phyloP scores from a whole-genome alignment of 371 early-diverging fungal species.

The Phascolomyces articulosus region DNA sequence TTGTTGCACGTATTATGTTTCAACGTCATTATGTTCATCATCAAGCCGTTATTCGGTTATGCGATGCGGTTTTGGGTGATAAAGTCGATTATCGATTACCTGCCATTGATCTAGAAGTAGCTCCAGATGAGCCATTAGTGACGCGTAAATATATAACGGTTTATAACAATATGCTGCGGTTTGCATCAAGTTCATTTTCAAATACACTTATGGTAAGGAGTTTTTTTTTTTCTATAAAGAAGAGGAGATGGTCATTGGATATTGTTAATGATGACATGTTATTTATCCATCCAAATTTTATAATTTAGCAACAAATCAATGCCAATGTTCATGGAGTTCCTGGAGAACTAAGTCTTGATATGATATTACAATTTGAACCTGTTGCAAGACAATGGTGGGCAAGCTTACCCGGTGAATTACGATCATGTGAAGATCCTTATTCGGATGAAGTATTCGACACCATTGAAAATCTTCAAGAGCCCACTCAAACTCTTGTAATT shows the following conservation, averaged over 20 bases:
- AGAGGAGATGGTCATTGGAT: too few species aligned
- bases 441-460: neutral
- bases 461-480: neutral
- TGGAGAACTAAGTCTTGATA: constrained; percentile 2
- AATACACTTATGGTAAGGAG: neutral
- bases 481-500: neutral
- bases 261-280: too few species aligned
- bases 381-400: constrained; percentile 11
- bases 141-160: constrained; percentile 3
- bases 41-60: neutral
- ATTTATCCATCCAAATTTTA: too few species aligned
- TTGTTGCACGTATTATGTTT: constrained; percentile 7
- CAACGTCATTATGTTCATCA: neutral
- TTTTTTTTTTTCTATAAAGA: neutral
- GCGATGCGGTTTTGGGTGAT: neutral
- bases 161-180: constrained; percentile 1
- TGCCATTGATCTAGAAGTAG: neutral
- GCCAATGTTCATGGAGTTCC: neutral
- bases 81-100: neutral
- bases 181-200: neutral
- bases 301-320: constrained; percentile 4
- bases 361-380: constrained; percentile 1
- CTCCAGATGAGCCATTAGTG: neutral
- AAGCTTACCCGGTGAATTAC: neutral
- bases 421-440: neutral